These are phyloP conservation scores for Vitis rupestris DNA, from an alignment of 164 flowering plant genomes.

Conservation along the genomic window DNA sequence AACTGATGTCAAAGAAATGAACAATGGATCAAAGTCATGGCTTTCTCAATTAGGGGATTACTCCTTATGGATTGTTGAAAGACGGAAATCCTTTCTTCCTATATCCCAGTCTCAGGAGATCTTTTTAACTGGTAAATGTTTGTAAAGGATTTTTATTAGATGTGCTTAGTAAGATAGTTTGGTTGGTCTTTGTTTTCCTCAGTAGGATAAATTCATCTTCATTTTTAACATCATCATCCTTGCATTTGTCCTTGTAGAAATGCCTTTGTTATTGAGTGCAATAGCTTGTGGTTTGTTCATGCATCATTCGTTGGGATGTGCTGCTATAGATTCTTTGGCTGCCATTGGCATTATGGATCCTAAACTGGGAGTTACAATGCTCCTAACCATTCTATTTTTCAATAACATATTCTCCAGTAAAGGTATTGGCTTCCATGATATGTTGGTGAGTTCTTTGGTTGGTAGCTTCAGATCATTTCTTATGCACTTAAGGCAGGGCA, in stretches of 20 bases:
- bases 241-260: conserved; percentile 49
- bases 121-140: conserved; percentile 43
- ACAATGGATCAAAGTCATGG: conserved; percentile 44
- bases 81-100: conserved; percentile 38
- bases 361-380: conserved; percentile 59
- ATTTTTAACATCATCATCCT: neutral
- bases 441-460: conserved; percentile 45
- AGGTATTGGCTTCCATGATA: conserved; percentile 27
- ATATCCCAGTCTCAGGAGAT: conserved; percentile 34
- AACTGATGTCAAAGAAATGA: conserved; percentile 19
- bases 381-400: conserved; percentile 65
- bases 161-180: neutral
- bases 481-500: neutral
- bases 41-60: conserved; percentile 44
- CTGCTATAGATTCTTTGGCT: conserved; percentile 65
- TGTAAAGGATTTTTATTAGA: neutral
- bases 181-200: neutral
- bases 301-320: conserved; percentile 49
- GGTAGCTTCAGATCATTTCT: neutral
- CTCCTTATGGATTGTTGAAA: conserved; percentile 34
- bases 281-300: conserved; percentile 52
- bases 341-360: conserved; percentile 60
- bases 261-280: conserved; percentile 56
- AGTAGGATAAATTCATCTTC: neutral
- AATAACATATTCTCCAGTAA: conserved; percentile 42